Evolutionary conservation across 495 filamentous ascomycete genomes (phyloP).

Genomic region (Penicillium riverlandense): DNA sequence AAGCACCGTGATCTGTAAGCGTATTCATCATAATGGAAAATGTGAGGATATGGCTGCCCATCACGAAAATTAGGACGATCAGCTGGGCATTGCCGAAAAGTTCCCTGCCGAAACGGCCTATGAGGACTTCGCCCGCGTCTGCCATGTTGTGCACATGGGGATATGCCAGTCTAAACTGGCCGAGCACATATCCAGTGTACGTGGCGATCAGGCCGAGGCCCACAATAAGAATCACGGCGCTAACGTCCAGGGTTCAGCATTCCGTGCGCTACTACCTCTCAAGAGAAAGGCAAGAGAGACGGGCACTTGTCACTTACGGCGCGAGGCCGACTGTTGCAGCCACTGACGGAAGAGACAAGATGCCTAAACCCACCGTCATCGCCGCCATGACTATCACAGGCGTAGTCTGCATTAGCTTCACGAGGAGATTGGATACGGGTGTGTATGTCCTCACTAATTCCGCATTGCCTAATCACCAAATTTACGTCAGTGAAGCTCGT

Average conservation of each 20-base stretch:
- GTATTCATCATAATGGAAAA: slow-evolving; percentile 60
- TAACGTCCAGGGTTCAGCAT: slow-evolving; percentile 48
- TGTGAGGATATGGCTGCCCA: slow-evolving; percentile 66
- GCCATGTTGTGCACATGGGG: slow-evolving; percentile 59
- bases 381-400: too few relatives aligned
- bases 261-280: slow-evolving; percentile 56
- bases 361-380: too few relatives aligned
- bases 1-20: slow-evolving; percentile 55
- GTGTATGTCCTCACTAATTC: neutral
- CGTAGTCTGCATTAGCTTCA: too few relatives aligned
- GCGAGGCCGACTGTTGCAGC: too few relatives aligned
- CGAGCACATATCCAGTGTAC: slow-evolving; percentile 28
- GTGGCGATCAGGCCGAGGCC: slow-evolving; percentile 59
- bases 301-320: too few relatives aligned
- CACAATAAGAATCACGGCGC: slow-evolving; percentile 49
- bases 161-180: slow-evolving; percentile 25
- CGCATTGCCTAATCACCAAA: slow-evolving; percentile 15
- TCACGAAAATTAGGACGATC: slow-evolving; percentile 64
- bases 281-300: slow-evolving; percentile 26
- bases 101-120: slow-evolving; percentile 45
- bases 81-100: slow-evolving; percentile 55
- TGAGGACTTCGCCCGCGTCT: slow-evolving; percentile 64
- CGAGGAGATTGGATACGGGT: too few relatives aligned
- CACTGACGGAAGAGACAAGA: too few relatives aligned
- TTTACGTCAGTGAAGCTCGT: neutral